Conservation (phyloP, 1,284 basidiomycete species). For the Meripilus lineatus region DNA sequence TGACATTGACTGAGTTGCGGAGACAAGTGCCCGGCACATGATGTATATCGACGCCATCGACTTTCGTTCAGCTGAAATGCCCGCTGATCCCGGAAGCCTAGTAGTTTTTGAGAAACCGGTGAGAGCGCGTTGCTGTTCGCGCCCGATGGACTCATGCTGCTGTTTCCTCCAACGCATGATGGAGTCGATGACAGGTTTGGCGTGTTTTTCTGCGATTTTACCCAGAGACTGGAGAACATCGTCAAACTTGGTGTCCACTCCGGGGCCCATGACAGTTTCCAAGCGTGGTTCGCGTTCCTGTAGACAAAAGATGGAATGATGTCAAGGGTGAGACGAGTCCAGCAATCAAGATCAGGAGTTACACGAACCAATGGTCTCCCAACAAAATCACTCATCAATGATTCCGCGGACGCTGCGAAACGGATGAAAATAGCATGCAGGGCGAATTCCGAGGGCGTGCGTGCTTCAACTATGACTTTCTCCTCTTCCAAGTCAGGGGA, state of each 20-base stretch:
- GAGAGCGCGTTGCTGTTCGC: constrained; percentile 49
- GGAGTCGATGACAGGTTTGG: constrained; percentile 83
- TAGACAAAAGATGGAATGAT: background rate
- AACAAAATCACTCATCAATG: constrained; percentile 72
- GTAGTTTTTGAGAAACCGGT: constrained; percentile 18
- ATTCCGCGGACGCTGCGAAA: constrained; percentile 75
- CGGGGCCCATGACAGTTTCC: constrained; percentile 61
- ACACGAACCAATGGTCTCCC: constrained; percentile 61
- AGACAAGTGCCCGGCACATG: constrained; percentile 81
- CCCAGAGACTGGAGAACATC: constrained; percentile 78
- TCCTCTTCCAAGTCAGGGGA: constrained; percentile 53
- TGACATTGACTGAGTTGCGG: constrained; percentile 66
- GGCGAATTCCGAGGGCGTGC: constrained; percentile 83
- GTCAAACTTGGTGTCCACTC: constrained; percentile 77
- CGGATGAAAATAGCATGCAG: constrained; percentile 83
- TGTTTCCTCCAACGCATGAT: constrained; percentile 84
- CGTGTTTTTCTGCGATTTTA: constrained; percentile 80
- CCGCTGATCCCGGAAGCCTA: constrained; percentile 47
- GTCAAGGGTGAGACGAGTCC: background rate
- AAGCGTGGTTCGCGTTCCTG: constrained; percentile 70
- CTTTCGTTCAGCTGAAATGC: constrained; percentile 71
- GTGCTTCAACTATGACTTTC: constrained; percentile 61
- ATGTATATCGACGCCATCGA: constrained; percentile 81
- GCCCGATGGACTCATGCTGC: constrained; percentile 63
- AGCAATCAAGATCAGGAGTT: too few species aligned